A percentile compares a stretch with the other conserved stretches of the same genome.
Evolutionary conservation across 257 asterid genomes (phyloP).

Genomic region (Nicotiana paniculata): DNA sequence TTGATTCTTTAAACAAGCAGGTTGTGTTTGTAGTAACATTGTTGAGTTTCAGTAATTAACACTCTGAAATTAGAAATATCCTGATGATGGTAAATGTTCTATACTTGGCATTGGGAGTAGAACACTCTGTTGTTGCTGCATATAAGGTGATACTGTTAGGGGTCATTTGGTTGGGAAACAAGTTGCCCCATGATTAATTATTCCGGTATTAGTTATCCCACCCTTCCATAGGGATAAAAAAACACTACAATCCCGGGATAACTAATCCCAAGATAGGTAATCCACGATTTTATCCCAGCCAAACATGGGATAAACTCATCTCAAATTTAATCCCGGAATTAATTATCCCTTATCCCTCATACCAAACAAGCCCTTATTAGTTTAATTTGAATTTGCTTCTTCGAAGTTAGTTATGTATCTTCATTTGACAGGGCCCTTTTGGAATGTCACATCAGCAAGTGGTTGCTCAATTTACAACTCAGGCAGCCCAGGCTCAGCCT

Average conservation of each 20-base stretch:
- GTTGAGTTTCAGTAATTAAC: not conserved
- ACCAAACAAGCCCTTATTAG: not conserved
- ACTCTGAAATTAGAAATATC: not conserved
- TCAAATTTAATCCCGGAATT: too few species aligned
- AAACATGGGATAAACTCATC: too few species aligned
- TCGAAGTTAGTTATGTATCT: slow-evolving; percentile 9
- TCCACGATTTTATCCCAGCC: too few species aligned
- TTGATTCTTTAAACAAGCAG: not conserved
- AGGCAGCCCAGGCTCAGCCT: slow-evolving; percentile 33
- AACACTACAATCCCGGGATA: too few species aligned
- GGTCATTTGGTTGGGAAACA: too few species aligned
- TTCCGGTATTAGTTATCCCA: too few species aligned
- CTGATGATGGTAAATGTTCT: not conserved
- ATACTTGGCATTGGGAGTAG: not conserved
- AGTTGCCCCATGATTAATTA: too few species aligned
- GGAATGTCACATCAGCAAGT: slow-evolving; percentile 58
- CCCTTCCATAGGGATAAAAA: too few species aligned
- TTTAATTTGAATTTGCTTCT: not conserved
- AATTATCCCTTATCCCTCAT: too few species aligned
- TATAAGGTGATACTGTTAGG: not conserved
- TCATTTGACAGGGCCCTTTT: slow-evolving; percentile 36
- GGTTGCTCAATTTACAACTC: slow-evolving; percentile 45
- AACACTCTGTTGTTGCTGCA: not conserved
- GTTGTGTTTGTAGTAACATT: not conserved
- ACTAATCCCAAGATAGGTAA: too few species aligned